These are phyloP conservation scores for Hordeum pubiflorum DNA, from an alignment of 202 grass and related monocot species.

Conservation along the genomic window DNA sequence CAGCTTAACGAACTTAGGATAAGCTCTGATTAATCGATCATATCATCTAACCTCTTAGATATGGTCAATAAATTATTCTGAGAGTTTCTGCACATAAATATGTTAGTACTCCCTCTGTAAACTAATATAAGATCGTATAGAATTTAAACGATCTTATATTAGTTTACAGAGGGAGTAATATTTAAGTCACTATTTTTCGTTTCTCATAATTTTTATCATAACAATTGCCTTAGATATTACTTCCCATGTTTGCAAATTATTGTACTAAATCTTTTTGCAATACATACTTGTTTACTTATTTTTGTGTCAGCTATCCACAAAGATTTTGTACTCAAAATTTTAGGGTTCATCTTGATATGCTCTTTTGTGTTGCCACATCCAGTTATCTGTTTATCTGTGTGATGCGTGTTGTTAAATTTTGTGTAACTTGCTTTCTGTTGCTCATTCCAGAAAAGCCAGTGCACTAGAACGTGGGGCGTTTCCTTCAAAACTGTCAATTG, in stretches of 20 bases:
- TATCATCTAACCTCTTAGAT: not conserved
- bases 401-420: not conserved
- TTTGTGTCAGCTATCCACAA: not conserved
- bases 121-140: too few species aligned
- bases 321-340: not conserved
- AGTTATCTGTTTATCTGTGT: not conserved
- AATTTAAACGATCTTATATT: too few species aligned
- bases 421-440: not conserved
- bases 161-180: not conserved
- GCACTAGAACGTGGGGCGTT: not conserved
- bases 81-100: not conserved
- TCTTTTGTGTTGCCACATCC: not conserved
- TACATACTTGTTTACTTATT: not conserved
- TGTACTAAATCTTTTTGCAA: not conserved
- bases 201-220: not conserved
- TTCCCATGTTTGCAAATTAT: not conserved
- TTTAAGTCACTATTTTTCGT: not conserved
- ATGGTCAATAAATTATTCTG: not conserved
- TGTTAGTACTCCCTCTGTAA: not conserved
- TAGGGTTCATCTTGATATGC: not conserved
- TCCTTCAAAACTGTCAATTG: not conserved
- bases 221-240: not conserved
- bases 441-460: slow-evolving; percentile 15
- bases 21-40: not conserved
- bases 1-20: not conserved